Evolutionary conservation across 306 rosid genomes (phyloP), one percentile per base, ranked within the genome.

Genomic region (Pterocarpus macrocarpus): DNA sequence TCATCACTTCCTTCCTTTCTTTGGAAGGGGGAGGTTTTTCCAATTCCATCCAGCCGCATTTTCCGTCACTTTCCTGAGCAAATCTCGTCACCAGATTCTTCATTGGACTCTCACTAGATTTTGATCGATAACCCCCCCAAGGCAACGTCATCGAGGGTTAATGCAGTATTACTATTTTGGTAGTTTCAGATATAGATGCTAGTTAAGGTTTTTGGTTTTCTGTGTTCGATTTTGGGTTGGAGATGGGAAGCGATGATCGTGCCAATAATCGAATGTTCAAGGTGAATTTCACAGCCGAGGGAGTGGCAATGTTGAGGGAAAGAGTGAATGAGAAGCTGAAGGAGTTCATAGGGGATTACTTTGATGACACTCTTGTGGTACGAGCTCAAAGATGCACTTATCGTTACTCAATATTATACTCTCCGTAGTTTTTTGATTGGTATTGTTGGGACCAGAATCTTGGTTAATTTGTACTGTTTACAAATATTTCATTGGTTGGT

Each of bases 351-450:
- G 28, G 28, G 28, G 28, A 22, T 22, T 22, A 22, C 28, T 22
- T 22, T 22, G 28, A 22, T 22, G 28, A 22, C 28, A 22, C 28
- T 22, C 28, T 22, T 22, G 28, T 22, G 28, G 1, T 22, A 22
- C 70, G 22, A 66, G 75, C 47, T 66, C 45, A 43, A 43, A 43
- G 47, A 91, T 82, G 81, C 88, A 76, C 94, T 92, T 53, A 35
- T 35, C 4, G 38, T 4, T 35, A 35, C 4, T 35, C 38, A 35
- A 35, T 35, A 35, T 4, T 43, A 2, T 5, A 34, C 7, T 43
- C 16, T 64, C 38, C 4, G 38, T 1, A 30, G 38, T 5, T 67
- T 41, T 8, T 7, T 9, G 16, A 61, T 64, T 57, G 12, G 32
- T 57, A 17, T 77, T 62, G 34, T 52, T 71, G 33, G 10, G 76